Evolutionary conservation across 176 grass and related monocot species (phyloP), one percentile per base, ranked within the genome.

Genomic region (Alopecurus myosuroides): DNA sequence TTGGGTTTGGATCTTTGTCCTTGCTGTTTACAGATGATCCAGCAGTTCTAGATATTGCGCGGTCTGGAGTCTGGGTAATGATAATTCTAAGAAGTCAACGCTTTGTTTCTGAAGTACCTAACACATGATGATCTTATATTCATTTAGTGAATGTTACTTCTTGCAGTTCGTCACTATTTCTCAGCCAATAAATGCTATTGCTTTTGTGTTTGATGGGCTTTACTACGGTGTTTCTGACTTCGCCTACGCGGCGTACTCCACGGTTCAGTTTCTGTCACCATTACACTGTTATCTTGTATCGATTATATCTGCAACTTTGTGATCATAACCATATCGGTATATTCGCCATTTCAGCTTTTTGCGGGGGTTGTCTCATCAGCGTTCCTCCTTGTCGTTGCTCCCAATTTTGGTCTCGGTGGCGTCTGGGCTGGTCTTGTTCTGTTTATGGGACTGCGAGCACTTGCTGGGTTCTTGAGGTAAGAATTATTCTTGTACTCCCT

Each of bases 191-290:
- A 98, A 98, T 90, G 93, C 91, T 72, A 82, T 95, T 82, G 95
- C 95, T 70, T 98, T 98, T 82, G 95, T 98, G 55, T 78, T 74
- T 0, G 95, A 98, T 72, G 95, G 92, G 23, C 92, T 98, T 30
- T 94, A 98, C 76, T 98, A 95, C 49, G 95, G 93, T 73, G 91
- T 98, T 79, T 98, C 85, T 67, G 95, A 98, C 65, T 98, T 98
- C 39, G 83, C 87, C 11, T 95, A 90, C 70, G 95, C 95, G 29
- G 95, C 95, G 68, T 95, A 98, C 75, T 98, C 95, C 11, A 94
- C 71, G 85, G 95, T 95, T 39, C 55, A 64, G 31, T 60, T 74
- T 49, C 71, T 49, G 52, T 66, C 71, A 2, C 65, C 74, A 60
- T 11, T 75, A 77, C 19, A 19, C 22, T 45, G 20, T 11, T 26